Base-by-base conservation (phyloP, 768 basidiomycete genomes). In the Calvatia gigantea region DNA sequence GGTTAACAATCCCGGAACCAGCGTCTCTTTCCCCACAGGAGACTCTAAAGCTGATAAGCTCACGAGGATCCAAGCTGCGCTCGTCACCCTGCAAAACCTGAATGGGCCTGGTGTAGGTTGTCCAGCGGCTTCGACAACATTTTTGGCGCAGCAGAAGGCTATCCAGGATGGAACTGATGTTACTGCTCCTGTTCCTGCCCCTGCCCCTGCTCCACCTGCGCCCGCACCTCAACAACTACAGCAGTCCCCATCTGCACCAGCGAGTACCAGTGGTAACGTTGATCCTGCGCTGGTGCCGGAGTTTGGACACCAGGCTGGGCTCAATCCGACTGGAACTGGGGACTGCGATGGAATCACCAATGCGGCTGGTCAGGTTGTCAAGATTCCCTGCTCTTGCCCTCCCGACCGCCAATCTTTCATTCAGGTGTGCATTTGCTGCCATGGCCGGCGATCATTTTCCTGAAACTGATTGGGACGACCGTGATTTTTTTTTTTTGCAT, bases 41-140 rank as follows among this genome's bases (percentile, higher is more conserved):
- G 70, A 75, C 60, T 82, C 80, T 5, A 75, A 72, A 53, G 68
- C 66, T 6, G 80, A 82, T 44, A 74, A 82, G 63, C 67, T 79
- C 42, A 73, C 82, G 0, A 82, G 88, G 29, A 72, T 90, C 56
- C 70, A 81, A 44, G 77, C 86, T 25, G 77, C 82, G 4, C 63
- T 83, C 9, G 77, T 87, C 33, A 85, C 88, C 5, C 71, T 90
- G n/a, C 89, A 91, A 71, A 91, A 90, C 67, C 66, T 90, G 38
- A 72, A 76, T 46, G 88, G 87, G 1, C 75, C 84, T 0, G 89
- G 87, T 35, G 67, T 75, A 4, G 89, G 87, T 12, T 89, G 86
- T 65, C 87, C 87, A 4, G 79, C 80, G 12, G 79, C 78, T 1
- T 77, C 85, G 7, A 86, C 87, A 0, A 88, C 85, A 3, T 82